Base-by-base conservation (phyloP, 768 basidiomycete species). In the Rhodotorula graminis region DNA sequence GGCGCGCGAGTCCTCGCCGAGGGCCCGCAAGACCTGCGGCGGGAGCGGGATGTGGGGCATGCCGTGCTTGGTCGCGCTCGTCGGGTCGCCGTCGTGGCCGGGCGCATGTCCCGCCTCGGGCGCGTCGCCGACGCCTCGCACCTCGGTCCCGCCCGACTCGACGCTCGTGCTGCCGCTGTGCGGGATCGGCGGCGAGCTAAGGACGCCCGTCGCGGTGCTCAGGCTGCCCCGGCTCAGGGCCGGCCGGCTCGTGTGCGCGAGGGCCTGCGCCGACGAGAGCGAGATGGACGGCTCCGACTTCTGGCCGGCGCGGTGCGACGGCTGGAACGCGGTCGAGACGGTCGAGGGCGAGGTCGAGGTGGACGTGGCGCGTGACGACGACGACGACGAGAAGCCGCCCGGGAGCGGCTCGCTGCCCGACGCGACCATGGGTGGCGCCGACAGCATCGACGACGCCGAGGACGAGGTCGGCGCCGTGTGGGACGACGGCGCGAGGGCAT, bases 211-310 rank as follows among this genome's bases (percentile, higher is more conserved):
- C 0, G 71, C 62, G 2, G 66, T 49, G 16, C 66, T 64, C 25
- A 72, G 59, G 2, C 66, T 68, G 1, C 71, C 71, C 27, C 71
- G 47, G 49, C 66, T 65, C 25, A 72, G 63, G 29, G 67, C 62
- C 0, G 71, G 71, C 5, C 71, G 37, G 31, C 52, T 53, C 18
- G 57, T 18, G 42, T 21, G 33, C 33, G 37, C 33, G 21, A 40
- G 21, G 0, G 25, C 57, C 57, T 37, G 21, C n/a, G 25, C 23
- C 16, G 5, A 44, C 25, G 61, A 11, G 15, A 69, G 55, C 10
- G 61, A 44, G 50, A 67, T 29, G 11, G 70, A 64, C 9, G 70
- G 63, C 3, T 71, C 70, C n/a, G 55, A 50, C 52, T 62, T 63
- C 42, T 64, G 70, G 12, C 33, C 57, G 11, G 65, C 50, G 23